Evolutionary conservation across 805 yeast genomes (phyloP), one percentile per base, ranked within the genome.

Genomic region (Pichia paraexigua): DNA sequence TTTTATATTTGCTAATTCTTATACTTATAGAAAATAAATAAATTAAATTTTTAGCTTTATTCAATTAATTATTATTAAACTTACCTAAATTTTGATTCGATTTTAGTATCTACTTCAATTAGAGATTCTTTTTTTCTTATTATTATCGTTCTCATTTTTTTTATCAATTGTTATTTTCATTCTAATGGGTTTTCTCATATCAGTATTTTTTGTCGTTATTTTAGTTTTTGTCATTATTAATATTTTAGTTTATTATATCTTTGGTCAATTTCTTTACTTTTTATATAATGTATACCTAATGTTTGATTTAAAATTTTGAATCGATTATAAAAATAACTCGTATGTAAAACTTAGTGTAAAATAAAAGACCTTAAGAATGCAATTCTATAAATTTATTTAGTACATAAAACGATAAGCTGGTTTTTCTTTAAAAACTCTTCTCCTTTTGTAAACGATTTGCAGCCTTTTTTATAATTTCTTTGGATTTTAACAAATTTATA

Each of bases 401-500:
- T 35, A 35, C 10, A 35, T 2, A 35, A 35, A 35, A 17, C 17
- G 17, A 3, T 35, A n/a, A 10, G 20, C 39, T 5, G n/a, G 20
- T n/a, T 15, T 30, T 15, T 13, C 12, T 30, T 30, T 30, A 30
- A 3, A n/a, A 20, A 20, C 10, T 40, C 25, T 20, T 20, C 20
- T 28, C 48, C n/a, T 32, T 52, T 10, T 71, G 71, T 18, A 76
- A 61, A 49, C 71, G 77, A 44, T 69, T 68, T 50, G 83, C 72
- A 0, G 83, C 77, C 46, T 74, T 79, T 24, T 74, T 66, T 51
- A 87, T 67, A 21, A 92, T 83, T 30, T 73, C 75, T 53, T 90
- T 78, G 54, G 92, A 77, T 53, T 85, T 87, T 61, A 83, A 80
- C 60, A 91, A 73, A 62, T 92, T 92, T 40, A 82, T 72, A 24